Conservation (phyloP, 2,329 filamentous ascomycete species). For the Epichloe uncinata region DNA sequence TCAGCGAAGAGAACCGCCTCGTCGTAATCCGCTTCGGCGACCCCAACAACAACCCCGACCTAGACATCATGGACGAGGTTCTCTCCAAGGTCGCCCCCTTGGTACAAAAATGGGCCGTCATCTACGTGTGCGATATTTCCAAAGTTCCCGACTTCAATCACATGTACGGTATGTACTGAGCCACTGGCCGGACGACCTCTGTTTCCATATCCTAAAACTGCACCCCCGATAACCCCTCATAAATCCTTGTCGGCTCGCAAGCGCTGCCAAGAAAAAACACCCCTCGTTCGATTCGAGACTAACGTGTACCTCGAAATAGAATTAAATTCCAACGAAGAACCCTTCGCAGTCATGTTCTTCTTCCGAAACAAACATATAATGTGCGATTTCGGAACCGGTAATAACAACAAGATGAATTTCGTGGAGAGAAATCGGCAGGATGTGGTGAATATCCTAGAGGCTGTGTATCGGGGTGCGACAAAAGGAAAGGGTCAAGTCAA, state of each 20-base stretch:
- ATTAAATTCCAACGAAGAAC: constrained; percentile 34
- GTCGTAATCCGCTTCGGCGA: constrained; percentile 86
- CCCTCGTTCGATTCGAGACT: neutral
- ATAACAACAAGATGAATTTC: constrained; percentile 98
- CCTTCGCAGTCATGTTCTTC: constrained; percentile 92
- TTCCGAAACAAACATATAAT: constrained; percentile 99
- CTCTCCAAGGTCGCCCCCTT: constrained; percentile 87
- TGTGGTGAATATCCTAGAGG: constrained; percentile 96
- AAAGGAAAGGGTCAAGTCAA: constrained; percentile 95
- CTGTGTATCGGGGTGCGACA: constrained; percentile 95
- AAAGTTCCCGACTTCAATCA: constrained; percentile 86
- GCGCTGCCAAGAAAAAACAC: no score
- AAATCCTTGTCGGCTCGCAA: no score
- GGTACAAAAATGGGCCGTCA: constrained; percentile 84
- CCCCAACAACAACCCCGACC: constrained; percentile 52
- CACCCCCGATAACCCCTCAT: no score
- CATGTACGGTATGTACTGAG: constrained; percentile 57
- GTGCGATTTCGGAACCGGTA: constrained; percentile 94
- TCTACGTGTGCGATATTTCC: constrained; percentile 91
- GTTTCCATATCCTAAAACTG: neutral
- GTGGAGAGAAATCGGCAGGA: constrained; percentile 93
- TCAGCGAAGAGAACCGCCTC: constrained; percentile 74
- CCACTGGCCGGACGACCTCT: no score
- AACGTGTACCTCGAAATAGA: neutral
- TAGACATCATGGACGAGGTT: constrained; percentile 74